phyloP scores from a whole-genome alignment of 1,284 basidiomycete genomes.

The Pseudozyma thailandica region DNA sequence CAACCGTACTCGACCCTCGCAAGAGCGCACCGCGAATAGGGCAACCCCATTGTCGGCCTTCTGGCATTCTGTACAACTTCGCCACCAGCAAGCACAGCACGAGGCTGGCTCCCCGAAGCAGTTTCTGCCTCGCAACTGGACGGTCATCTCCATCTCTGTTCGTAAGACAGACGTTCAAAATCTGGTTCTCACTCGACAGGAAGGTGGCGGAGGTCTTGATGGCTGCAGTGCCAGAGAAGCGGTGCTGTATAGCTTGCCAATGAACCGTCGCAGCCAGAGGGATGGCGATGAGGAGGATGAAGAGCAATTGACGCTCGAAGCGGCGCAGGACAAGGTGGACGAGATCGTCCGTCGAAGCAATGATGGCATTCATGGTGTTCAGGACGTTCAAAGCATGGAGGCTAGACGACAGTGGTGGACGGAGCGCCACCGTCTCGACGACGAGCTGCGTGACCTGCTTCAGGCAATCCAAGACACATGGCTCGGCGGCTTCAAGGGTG shows the following conservation, averaged over 20 bases:
- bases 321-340: conserved; percentile 78
- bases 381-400: conserved; percentile 76
- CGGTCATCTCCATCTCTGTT: conserved; percentile 78
- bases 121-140: conserved; percentile 82
- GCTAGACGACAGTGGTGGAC: conserved; percentile 84
- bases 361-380: conserved; percentile 79
- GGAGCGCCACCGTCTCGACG: conserved; percentile 79
- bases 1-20: conserved; percentile 6
- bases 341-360: conserved; percentile 84
- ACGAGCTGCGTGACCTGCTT: conserved; percentile 79
- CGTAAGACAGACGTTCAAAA: conserved; percentile 75
- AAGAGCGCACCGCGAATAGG: not conserved
- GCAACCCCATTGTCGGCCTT: conserved; percentile 20
- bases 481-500: conserved; percentile 90
- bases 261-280: conserved; percentile 80
- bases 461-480: conserved; percentile 92
- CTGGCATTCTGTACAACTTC: conserved; percentile 34
- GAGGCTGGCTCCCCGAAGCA: conserved; percentile 16
- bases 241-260: conserved; percentile 79
- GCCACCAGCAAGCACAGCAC: conserved; percentile 37
- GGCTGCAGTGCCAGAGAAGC: conserved; percentile 42
- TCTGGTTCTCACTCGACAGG: conserved; percentile 83
- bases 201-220: conserved; percentile 46
- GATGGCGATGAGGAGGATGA: conserved; percentile 74
- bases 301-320: conserved; percentile 77